Conservation (phyloP, 192 early-diverging fungal species). For the Powellomyces hirtus region DNA sequence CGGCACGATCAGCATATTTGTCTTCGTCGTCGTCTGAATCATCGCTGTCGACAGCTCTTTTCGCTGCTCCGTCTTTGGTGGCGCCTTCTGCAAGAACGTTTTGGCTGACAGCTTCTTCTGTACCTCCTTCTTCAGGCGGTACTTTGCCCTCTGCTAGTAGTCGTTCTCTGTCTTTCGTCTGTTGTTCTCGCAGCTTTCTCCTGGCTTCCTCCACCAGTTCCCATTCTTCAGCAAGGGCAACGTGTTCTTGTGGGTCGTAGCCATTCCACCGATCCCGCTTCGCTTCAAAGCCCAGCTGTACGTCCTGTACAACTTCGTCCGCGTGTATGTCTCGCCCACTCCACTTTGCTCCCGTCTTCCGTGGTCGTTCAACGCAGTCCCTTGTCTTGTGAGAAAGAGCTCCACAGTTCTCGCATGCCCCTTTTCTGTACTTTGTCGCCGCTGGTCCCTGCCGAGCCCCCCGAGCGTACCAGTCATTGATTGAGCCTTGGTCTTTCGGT, state of each 20-base stretch:
- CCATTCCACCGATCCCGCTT: conserved; percentile 99
- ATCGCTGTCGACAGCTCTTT: conserved; percentile 52
- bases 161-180: conserved; percentile 37
- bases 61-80: not conserved
- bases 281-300: conserved; percentile 85
- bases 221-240: conserved; percentile 82
- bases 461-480: conserved; percentile 76
- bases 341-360: conserved; percentile 87
- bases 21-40: conserved; percentile 86
- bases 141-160: conserved; percentile 20
- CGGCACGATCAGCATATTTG: conserved; percentile 81
- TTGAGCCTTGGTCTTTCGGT: conserved; percentile 29
- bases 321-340: conserved; percentile 75
- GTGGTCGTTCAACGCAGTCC: conserved; percentile 91
- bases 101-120: not conserved
- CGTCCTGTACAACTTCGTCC: conserved; percentile 78
- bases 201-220: conserved; percentile 87
- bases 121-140: not conserved
- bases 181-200: conserved; percentile 72
- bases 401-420: conserved; percentile 98
- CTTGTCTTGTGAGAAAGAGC: conserved; percentile 91
- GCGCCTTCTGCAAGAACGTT: not conserved
- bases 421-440: conserved; percentile 88
- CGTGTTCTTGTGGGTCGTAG: conserved; percentile 87
- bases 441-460: conserved; percentile 71